phyloP scores from a whole-genome alignment of 2,329 filamentous ascomycete genomes.

The Tolypocladium amazonense region DNA sequence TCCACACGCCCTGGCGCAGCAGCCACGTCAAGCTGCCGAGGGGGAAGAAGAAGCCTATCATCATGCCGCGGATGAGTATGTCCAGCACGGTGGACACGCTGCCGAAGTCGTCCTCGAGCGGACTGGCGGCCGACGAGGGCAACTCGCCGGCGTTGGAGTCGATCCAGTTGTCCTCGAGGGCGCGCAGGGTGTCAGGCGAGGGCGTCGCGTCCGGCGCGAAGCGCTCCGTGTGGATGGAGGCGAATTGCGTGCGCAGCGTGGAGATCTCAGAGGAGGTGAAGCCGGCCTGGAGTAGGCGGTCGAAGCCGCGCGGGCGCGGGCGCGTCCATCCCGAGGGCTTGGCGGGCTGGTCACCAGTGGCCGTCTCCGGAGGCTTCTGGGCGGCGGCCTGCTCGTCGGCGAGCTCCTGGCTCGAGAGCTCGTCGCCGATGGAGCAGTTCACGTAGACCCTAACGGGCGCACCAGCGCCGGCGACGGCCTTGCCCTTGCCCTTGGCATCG shows the following conservation, averaged over 20 bases:
- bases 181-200: constrained; percentile 60
- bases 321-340: constrained; percentile 33
- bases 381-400: constrained; percentile 49
- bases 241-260: constrained; percentile 77
- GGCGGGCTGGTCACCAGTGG: constrained; percentile 35
- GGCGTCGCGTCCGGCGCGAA: constrained; percentile 88
- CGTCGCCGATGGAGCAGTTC: constrained; percentile 82
- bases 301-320: constrained; percentile 60
- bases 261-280: constrained; percentile 79
- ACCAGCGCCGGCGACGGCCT: constrained; percentile 6
- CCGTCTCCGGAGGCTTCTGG: constrained; percentile 24
- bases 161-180: constrained; percentile 84
- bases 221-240: constrained; percentile 69
- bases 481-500: constrained; percentile 17
- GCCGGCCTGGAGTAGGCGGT: constrained; percentile 69
- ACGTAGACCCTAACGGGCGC: constrained; percentile 59
- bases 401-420: constrained; percentile 59
- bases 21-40: constrained; percentile 79
- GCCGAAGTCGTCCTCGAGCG: constrained; percentile 35
- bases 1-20: constrained; percentile 77
- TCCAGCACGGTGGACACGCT: constrained; percentile 54
- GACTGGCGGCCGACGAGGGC: constrained; percentile 24
- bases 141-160: constrained; percentile 49
- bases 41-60: constrained; percentile 93
- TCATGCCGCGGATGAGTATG: constrained; percentile 75